Conservation (phyloP, 164 flowering plant species). For the Sextonia rubra region DNA sequence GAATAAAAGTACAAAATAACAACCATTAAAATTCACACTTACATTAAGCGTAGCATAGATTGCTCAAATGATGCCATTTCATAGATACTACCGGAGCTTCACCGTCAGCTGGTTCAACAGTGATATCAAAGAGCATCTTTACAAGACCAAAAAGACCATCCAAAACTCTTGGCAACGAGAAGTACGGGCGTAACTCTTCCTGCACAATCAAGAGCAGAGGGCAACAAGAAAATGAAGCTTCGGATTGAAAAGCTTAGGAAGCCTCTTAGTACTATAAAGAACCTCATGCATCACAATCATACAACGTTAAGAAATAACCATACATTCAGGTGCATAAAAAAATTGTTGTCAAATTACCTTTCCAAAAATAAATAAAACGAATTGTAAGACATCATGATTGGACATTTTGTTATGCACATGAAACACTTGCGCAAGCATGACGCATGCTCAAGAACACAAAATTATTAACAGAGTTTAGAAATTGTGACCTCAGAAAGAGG, state of each 20-base stretch:
- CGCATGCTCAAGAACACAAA: too few relatives aligned
- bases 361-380: too few relatives aligned
- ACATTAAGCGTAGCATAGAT: neutral
- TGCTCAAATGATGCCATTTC: neutral
- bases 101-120: slow-evolving; percentile 83
- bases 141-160: slow-evolving; percentile 91
- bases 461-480: too few relatives aligned
- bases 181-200: slow-evolving; percentile 93
- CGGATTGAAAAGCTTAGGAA: neutral
- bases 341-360: too few relatives aligned
- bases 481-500: too few relatives aligned
- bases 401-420: too few relatives aligned
- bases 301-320: too few relatives aligned
- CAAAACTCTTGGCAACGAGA: slow-evolving; percentile 93
- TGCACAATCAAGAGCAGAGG: slow-evolving; percentile 22
- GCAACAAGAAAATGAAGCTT: slow-evolving; percentile 3
- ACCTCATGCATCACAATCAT: neutral
- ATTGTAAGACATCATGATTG: too few relatives aligned
- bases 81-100: slow-evolving; percentile 64
- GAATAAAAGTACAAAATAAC: neutral
- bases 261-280: neutral
- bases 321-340: too few relatives aligned
- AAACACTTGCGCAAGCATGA: too few relatives aligned
- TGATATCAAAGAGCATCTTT: slow-evolving; percentile 69
- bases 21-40: neutral